Percentiles rank a stretch among this genome's conserved stretches.
These are phyloP conservation scores for Mycena haematopus DNA, from an alignment of 768 basidiomycete genomes.

Conservation along the genomic window DNA sequence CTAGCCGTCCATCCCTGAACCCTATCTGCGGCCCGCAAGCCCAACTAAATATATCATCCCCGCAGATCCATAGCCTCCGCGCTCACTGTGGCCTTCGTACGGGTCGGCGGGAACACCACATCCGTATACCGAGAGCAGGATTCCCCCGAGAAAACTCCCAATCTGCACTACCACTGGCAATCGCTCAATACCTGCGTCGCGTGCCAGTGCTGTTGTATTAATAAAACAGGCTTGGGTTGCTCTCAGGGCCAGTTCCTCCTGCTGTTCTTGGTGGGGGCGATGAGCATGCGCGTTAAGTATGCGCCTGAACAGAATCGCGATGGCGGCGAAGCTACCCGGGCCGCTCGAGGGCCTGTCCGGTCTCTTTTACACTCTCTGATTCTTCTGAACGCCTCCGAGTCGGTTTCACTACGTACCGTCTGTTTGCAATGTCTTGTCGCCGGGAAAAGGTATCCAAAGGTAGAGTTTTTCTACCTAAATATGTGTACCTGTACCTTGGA, in stretches of 20 bases:
- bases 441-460: neutral
- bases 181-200: constrained; percentile 7
- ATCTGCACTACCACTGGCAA: constrained; percentile 6
- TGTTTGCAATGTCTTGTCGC: neutral
- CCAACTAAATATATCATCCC: neutral
- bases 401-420: neutral
- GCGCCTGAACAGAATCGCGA: constrained; percentile 43
- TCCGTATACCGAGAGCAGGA: constrained; percentile 48
- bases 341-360: constrained; percentile 45
- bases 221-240: constrained; percentile 42
- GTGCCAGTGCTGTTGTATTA: constrained; percentile 5
- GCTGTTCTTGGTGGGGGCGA: constrained; percentile 40
- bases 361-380: constrained; percentile 47
- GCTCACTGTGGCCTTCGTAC: constrained; percentile 48
- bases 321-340: constrained; percentile 39
- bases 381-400: neutral
- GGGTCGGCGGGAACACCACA: constrained; percentile 47
- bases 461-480: neutral
- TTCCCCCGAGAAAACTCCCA: constrained; percentile 51
- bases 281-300: constrained; percentile 36
- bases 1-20: constrained; percentile 9
- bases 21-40: constrained; percentile 25
- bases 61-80: constrained; percentile 40
- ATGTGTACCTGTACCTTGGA: neutral
- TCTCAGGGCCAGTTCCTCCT: constrained; percentile 47